Evolutionary conservation across 768 basidiomycete genomes (phyloP), one percentile per base, ranked within the genome.

Genomic region (Lentinus tigrinus): DNA sequence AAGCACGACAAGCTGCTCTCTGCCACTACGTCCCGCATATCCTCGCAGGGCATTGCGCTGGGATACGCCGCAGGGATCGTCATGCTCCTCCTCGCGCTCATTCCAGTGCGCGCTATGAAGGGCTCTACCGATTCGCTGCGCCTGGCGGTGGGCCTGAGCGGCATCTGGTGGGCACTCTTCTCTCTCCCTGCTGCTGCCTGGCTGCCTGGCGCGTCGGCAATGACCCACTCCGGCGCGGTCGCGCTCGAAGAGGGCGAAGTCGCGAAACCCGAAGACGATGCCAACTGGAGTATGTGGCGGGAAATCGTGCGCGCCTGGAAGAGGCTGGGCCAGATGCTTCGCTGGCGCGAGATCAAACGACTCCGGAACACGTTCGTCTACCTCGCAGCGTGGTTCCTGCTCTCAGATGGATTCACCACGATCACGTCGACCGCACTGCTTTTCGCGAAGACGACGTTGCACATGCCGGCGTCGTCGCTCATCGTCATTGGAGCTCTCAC

Each of bases 351-450:
- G 67, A 84, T 95, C 39, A 81, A 81, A 69, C 81, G 81, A 52
- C 77, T 98, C 16, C 80, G 81, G 28, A 88, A 93, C 67, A 94
- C 95, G 1, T 98, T 95, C 77, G 81, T 81, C 63, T 98, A 93
- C 65, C 85, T 98, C 42, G 82, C 87, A 5, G 93, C 96, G 0
- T 98, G 95, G 95, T 95, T 97, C 70, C 79, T 98, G 13, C 82
- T 98, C 23, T 93, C 91, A 1, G 95, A 98, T 66, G 92, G 88
- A 2, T 95, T 95, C 73, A 92, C 95, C 3, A 97, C 95, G 0
- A 89, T 97, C 46, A 94, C 93, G 0, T 91, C 91, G 0, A 93
- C 93, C 0, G 92, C 96, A 0, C 83, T 98, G 54, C 81, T 99
- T 0, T 98, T 96, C 66, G 95, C 85, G 0, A 97, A 96, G 70